Percentiles rank a stretch among this genome's conserved stretches.
Evolutionary conservation across 106 monocot genomes (phyloP).

Genomic region (Posidonia australis): DNA sequence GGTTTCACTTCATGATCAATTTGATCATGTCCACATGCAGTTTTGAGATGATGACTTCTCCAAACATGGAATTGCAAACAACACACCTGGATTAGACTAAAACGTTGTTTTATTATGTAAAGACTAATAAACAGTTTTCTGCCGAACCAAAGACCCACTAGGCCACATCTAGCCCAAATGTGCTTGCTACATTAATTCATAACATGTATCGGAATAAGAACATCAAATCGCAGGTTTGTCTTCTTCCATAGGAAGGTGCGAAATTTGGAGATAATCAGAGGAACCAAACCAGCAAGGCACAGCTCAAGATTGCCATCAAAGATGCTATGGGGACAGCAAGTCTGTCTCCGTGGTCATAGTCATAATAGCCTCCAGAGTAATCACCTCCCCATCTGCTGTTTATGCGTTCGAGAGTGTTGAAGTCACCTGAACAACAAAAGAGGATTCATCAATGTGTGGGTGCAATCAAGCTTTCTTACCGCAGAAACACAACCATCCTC

Average conservation of each 20-base stretch:
- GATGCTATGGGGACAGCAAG: neutral
- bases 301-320: slow-evolving; percentile 3
- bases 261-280: slow-evolving; percentile 1
- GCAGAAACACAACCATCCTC: neutral
- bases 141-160: neutral
- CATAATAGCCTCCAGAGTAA: slow-evolving; percentile 4
- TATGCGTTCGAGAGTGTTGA: slow-evolving; percentile 7
- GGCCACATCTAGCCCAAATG: neutral
- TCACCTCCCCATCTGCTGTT: neutral
- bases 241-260: neutral
- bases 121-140: too few species aligned
- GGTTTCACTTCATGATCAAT: too few species aligned
- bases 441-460: neutral
- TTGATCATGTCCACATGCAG: too few species aligned
- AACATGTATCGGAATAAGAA: neutral
- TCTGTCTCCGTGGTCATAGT: slow-evolving; percentile 3
- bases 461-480: neutral
- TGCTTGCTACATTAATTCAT: neutral
- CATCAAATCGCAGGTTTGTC: neutral
- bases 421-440: slow-evolving; percentile 4
- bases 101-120: too few species aligned
- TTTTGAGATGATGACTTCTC: too few species aligned
- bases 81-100: too few species aligned
- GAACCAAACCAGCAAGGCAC: neutral
- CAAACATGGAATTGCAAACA: too few species aligned